Evolutionary conservation across 2,329 filamentous ascomycete species (phyloP).

Genomic region (Botrytis hyacinthi): DNA sequence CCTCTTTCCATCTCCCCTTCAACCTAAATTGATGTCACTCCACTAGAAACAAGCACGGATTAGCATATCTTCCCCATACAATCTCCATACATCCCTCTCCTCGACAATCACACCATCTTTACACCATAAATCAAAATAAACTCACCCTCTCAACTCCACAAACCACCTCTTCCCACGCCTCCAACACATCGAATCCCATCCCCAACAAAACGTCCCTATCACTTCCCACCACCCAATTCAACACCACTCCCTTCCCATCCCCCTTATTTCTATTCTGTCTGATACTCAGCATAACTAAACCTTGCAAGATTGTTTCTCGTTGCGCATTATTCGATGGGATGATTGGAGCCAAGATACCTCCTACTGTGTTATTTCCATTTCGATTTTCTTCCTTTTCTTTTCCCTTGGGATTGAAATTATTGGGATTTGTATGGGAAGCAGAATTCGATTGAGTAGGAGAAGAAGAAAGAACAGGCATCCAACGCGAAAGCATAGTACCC

Average conservation of each 20-base stretch:
- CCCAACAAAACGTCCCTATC: constrained; percentile 63
- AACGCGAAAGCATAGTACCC: constrained; percentile 56
- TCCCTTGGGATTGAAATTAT: not conserved
- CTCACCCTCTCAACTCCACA: constrained; percentile 56
- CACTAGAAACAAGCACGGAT: constrained; percentile 18
- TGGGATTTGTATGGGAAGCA: not conserved
- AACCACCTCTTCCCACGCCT: constrained; percentile 79
- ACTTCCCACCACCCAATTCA: constrained; percentile 47
- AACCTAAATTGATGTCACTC: constrained; percentile 23
- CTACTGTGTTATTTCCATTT: constrained; percentile 44
- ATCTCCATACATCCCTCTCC: not conserved
- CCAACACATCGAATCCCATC: constrained; percentile 77
- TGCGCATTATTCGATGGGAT: constrained; percentile 58
- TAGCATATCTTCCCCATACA: not conserved
- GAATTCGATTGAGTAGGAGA: constrained; percentile 30
- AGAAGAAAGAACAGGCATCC: constrained; percentile 58
- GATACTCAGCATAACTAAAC: constrained; percentile 62
- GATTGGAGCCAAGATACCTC: constrained; percentile 65
- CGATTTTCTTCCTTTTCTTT: not conserved
- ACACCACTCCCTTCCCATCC: constrained; percentile 50
- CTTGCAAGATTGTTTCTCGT: constrained; percentile 63
- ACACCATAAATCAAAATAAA: constrained; percentile 22
- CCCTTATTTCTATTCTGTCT: constrained; percentile 64
- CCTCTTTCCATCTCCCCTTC: not conserved
- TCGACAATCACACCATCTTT: not conserved